Evolutionary conservation across 176 grass and related monocot genomes (phyloP).

Genomic region (Triticum turgidum): DNA sequence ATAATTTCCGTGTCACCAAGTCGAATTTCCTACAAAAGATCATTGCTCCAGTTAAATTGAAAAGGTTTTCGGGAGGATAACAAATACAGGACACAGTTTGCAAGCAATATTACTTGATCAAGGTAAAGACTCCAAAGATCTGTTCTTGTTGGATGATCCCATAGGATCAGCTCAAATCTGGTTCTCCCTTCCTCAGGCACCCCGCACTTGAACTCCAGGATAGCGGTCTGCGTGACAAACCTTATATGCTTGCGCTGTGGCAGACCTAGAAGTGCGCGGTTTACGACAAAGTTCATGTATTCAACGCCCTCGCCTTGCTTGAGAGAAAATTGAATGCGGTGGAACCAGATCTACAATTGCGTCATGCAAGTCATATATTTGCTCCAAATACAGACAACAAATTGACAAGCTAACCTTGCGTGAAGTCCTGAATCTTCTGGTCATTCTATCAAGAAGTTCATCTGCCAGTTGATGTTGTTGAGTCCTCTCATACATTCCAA

Average conservation of each 20-base stretch:
- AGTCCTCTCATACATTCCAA: constrained; percentile 84
- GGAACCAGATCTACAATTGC: constrained; percentile 77
- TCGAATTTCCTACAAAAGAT: constrained; percentile 66
- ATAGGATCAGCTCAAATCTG: constrained; percentile 82
- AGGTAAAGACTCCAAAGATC: constrained; percentile 96
- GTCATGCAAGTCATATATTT: constrained; percentile 21
- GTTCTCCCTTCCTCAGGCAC: constrained; percentile 77
- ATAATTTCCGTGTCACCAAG: constrained; percentile 72
- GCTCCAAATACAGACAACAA: background rate
- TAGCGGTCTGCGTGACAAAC: constrained; percentile 72
- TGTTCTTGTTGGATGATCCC: constrained; percentile 89
- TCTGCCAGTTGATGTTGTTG: constrained; percentile 63
- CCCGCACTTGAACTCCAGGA: constrained; percentile 81
- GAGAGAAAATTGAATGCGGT: constrained; percentile 53
- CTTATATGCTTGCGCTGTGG: constrained; percentile 81
- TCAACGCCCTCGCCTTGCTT: constrained; percentile 59
- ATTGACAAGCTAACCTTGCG: constrained; percentile 65
- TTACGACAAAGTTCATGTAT: constrained; percentile 58
- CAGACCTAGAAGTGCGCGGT: constrained; percentile 78
- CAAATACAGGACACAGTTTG: constrained; percentile 12
- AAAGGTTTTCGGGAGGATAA: constrained; percentile 1
- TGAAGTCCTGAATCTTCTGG: constrained; percentile 81
- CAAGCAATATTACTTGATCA: constrained; percentile 68
- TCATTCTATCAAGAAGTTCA: constrained; percentile 88
- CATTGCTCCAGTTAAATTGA: constrained; percentile 21